Base-by-base conservation (phyloP, 2,329 filamentous ascomycete species). In the Neonectria magnoliae region DNA sequence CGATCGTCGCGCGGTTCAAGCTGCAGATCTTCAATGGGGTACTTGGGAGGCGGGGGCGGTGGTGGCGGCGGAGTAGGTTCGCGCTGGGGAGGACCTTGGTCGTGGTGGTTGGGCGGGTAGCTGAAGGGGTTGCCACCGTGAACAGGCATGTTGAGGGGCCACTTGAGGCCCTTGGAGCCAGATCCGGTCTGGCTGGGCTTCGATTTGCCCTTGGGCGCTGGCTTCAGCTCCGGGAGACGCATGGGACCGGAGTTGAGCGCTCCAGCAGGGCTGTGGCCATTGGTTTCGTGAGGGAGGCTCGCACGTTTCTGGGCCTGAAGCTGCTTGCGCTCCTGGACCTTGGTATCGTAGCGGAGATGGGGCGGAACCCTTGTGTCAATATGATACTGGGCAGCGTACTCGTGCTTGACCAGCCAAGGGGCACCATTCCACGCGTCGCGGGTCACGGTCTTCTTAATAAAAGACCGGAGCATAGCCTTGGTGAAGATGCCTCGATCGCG, bases 381-480 rank as follows among this genome's bases (percentile, higher is more conserved):
- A 67, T 93, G 90, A 78, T 96, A 97, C 67, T 90, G 87, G 50
- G 89, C 88, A 1, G 96, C 96, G 64, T 97, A 90, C 58, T 93
- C 90, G 38, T 91, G 87, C 80, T 97, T 98, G 18, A 98, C 95
- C 60, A 97, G 83, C 96, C 96, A 99, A 0, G 96, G 95, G 0
- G 96, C 96, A n/a, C 95, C 95, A 65, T 90, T 95, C 93, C 94
- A 98, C 4, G 93, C 88, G 75, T 98, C 96, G 66, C 95, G 85
- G 2, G 90, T 91, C n/a, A 98, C 91, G 0, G 94, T 96, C 79
- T 97, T 94, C 77, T 97, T 97, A 68, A 99, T 93, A 70, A 98
- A 99, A 6, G 94, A 93, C 36, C 95, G 90, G 44, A 99, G 84
- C 78, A 98, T 94, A 53, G 94, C 90, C 80, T 99, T 98, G 29